These are phyloP conservation scores for Melanopsichium pennsylvanicum DNA, from an alignment of 1,284 basidiomycete genomes.

Conservation along the genomic window DNA sequence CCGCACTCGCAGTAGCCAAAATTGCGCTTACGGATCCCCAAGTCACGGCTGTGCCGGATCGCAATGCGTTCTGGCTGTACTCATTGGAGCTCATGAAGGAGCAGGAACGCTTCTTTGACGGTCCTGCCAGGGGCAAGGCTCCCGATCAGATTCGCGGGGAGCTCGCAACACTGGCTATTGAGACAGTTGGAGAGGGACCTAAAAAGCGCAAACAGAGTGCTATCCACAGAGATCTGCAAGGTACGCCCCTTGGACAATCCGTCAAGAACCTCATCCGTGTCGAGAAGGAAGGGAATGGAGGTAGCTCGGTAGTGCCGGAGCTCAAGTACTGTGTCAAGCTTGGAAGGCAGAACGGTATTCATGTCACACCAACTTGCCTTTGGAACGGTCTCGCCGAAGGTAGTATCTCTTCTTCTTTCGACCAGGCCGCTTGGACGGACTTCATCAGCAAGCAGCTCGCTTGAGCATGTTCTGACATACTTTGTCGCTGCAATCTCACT, in stretches of 20 bases:
- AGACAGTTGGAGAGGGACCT: constrained; percentile 67
- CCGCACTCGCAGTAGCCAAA: constrained; percentile 76
- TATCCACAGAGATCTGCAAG: constrained; percentile 67
- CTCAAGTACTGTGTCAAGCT: constrained; percentile 85
- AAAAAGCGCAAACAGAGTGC: constrained; percentile 62
- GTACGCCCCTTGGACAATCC: constrained; percentile 62
- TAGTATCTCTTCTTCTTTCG: constrained; percentile 84
- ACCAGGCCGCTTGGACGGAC: constrained; percentile 81
- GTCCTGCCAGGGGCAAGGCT: constrained; percentile 75
- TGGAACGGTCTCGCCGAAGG: constrained; percentile 76
- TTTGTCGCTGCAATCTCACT: no score
- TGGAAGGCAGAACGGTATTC: constrained; percentile 87
- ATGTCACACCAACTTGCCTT: constrained; percentile 83
- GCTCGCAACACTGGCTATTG: constrained; percentile 72
- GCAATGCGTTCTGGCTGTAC: constrained; percentile 57
- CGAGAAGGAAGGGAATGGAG: constrained; percentile 76
- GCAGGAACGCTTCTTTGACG: constrained; percentile 81
- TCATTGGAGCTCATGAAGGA: constrained; percentile 75
- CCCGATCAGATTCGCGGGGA: constrained; percentile 79
- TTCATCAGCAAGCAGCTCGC: constrained; percentile 77
- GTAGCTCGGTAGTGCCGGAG: constrained; percentile 79
- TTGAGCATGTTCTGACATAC: background rate
- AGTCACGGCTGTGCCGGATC: constrained; percentile 19
- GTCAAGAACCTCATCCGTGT: constrained; percentile 75
- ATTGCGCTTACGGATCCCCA: constrained; percentile 65